Percentiles rank a stretch among this genome's conserved stretches.
phyloP scores from a whole-genome alignment of 75 land plant genomes.

The Chamaecyparis obtusa region DNA sequence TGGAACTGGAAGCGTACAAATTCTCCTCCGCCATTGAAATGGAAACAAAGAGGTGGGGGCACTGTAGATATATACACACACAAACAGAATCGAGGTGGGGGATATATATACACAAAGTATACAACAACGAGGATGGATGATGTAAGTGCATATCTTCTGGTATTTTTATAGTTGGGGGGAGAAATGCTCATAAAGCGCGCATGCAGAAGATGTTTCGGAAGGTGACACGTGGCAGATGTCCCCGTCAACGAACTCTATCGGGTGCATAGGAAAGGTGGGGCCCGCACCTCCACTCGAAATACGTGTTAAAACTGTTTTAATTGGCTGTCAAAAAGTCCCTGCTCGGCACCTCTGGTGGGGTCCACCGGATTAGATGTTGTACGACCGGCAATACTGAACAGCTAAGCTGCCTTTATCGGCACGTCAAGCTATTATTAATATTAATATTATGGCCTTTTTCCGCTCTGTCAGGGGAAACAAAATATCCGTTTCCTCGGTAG shows the following conservation, averaged over 20 bases:
- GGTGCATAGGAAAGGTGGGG: background rate
- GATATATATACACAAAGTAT: background rate
- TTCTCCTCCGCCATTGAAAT: background rate
- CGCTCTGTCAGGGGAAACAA: background rate
- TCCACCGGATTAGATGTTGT: background rate
- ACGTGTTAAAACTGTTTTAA: background rate
- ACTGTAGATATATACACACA: background rate
- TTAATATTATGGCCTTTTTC: background rate
- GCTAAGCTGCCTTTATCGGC: background rate
- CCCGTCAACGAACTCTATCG: constrained; percentile 1
- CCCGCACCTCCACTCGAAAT: background rate
- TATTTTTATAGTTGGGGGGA: no score
- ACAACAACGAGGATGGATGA: background rate
- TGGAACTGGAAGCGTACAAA: background rate
- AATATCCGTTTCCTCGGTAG: constrained; percentile 1
- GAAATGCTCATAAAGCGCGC: background rate
- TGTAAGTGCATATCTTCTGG: background rate
- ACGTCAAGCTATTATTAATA: background rate
- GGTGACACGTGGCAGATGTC: background rate
- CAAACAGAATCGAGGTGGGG: background rate
- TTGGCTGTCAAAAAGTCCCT: background rate
- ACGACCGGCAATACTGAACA: background rate
- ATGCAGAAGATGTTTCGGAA: constrained; percentile 9
- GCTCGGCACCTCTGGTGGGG: background rate
- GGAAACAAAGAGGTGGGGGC: background rate